A percentile compares a stretch with the other conserved stretches of the same genome.
These are phyloP conservation scores for Coemansia sp. DNA, from an alignment of 192 early-diverging fungal species.

Conservation along the genomic window DNA sequence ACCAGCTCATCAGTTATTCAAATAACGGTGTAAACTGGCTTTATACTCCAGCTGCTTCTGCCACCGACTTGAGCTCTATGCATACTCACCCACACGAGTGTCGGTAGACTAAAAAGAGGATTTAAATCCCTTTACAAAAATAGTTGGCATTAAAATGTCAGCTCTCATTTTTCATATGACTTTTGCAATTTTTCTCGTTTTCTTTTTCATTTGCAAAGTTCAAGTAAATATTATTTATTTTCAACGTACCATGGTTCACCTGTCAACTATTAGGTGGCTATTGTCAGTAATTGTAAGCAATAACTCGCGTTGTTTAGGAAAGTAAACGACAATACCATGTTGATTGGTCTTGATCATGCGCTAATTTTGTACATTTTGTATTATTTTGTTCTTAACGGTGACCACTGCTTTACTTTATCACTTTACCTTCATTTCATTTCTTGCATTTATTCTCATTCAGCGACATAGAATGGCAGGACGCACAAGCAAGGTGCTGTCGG, in stretches of 20 bases:
- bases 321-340: no score
- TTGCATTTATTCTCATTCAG: background rate
- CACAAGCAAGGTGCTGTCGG: slow-evolving; percentile 28
- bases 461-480: slow-evolving; percentile 17
- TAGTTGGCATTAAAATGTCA: background rate
- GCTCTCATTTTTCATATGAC: background rate
- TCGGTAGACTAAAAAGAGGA: no score
- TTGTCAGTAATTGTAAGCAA: no score
- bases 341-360: no score
- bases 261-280: no score
- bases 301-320: no score
- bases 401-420: background rate
- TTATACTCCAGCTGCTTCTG: background rate
- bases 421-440: background rate
- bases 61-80: background rate
- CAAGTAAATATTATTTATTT: background rate
- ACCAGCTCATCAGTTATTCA: background rate
- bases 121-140: no score
- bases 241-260: no score
- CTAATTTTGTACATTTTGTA: background rate
- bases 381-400: background rate
- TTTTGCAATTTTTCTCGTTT: background rate
- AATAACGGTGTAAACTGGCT: slow-evolving; percentile 4
- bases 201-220: background rate
- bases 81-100: background rate